These are phyloP conservation scores for Naegleria lovaniensis DNA, from an alignment of 208 protist species.

Conservation along the genomic window DNA sequence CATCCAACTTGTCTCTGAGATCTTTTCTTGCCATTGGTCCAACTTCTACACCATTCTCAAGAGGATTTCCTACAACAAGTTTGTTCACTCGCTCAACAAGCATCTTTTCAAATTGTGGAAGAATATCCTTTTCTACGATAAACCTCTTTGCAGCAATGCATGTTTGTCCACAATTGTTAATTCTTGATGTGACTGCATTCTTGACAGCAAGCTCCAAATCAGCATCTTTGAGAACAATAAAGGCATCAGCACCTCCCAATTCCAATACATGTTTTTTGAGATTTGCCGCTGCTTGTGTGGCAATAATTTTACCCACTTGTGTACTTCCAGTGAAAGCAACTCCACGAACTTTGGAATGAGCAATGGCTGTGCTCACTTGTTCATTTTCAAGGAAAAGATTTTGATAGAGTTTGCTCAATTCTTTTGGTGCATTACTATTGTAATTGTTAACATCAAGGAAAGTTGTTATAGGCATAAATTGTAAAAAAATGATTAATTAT, in stretches of 20 bases:
- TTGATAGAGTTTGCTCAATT: neutral
- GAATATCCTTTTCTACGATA: constrained; percentile 61
- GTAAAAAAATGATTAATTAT: neutral
- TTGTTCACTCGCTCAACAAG: constrained; percentile 48
- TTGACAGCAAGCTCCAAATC: constrained; percentile 54
- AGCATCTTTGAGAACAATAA: constrained; percentile 76
- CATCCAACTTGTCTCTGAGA: constrained; percentile 47
- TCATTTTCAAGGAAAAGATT: neutral
- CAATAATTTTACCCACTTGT: constrained; percentile 61
- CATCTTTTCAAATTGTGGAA: constrained; percentile 52
- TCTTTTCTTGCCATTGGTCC: constrained; percentile 61
- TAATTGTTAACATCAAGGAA: no score
- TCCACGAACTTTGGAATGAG: constrained; percentile 69
- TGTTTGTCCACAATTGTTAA: constrained; percentile 58
- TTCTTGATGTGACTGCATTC: neutral
- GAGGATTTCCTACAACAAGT: constrained; percentile 64
- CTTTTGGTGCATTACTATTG: neutral
- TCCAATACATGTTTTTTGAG: constrained; percentile 69
- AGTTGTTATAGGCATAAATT: no score
- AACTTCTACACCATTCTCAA: constrained; percentile 49
- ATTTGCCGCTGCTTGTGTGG: constrained; percentile 45
- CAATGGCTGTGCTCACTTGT: neutral
- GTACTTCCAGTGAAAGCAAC: constrained; percentile 79
- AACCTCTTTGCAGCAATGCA: constrained; percentile 74
- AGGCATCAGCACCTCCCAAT: constrained; percentile 80